Conservation (phyloP, 1,139 yeast genomes). For the Suhomyces bolitotheri region DNA sequence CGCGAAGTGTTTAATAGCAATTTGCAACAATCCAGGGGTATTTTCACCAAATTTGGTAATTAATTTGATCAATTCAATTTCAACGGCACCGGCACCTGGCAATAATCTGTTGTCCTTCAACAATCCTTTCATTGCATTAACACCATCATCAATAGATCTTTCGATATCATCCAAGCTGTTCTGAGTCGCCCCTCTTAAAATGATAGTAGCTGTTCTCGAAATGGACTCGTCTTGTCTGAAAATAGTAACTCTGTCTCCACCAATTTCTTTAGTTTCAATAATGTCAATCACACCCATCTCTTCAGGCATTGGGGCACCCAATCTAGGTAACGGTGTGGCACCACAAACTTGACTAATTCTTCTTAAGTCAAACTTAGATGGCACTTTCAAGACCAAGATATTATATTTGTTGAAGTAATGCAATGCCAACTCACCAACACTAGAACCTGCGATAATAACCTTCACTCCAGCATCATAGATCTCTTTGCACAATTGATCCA, state of each 20-base stretch:
- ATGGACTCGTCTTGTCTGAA: constrained; percentile 82
- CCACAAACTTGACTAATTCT: constrained; percentile 96
- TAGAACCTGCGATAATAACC: constrained; percentile 90
- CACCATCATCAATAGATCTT: constrained; percentile 97
- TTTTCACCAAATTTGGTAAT: constrained; percentile 84
- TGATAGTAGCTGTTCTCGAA: constrained; percentile 80
- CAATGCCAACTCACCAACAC: constrained; percentile 88
- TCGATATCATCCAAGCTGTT: constrained; percentile 91
- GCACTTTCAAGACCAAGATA: constrained; percentile 82
- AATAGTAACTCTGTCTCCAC: constrained; percentile 95
- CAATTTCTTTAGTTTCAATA: constrained; percentile 90
- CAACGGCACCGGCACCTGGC: constrained; percentile 98
- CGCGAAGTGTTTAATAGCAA: constrained; percentile 92
- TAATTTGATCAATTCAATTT: constrained; percentile 80
- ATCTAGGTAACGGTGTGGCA: constrained; percentile 91
- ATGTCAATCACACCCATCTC: constrained; percentile 87
- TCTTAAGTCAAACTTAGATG: constrained; percentile 91
- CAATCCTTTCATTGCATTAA: constrained; percentile 85
- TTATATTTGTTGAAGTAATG: constrained; percentile 89
- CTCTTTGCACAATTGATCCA: constrained; percentile 84
- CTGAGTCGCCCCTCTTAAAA: constrained; percentile 96
- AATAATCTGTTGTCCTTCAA: constrained; percentile 76
- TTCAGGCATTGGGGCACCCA: constrained; percentile 95
- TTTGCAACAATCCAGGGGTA: constrained; percentile 90
- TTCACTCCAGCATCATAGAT: constrained; percentile 80